These are phyloP conservation scores for Globisporangium rhizosaccharum DNA, from an alignment of 352 stramenopile species.

Conservation along the genomic window DNA sequence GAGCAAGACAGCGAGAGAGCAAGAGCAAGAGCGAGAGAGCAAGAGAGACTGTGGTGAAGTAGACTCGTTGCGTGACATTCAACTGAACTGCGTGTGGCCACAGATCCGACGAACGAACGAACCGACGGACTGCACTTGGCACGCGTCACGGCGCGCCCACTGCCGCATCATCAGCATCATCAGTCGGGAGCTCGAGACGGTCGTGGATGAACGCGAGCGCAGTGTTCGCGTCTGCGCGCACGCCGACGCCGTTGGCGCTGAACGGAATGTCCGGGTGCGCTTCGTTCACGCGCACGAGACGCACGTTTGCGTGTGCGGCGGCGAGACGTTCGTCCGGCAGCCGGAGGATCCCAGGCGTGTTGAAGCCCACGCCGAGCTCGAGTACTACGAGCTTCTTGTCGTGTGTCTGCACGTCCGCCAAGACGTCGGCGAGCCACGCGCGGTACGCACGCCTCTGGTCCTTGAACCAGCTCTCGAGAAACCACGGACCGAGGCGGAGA, in stretches of 20 bases:
- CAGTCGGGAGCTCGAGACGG: neutral
- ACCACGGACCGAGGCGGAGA: slow-evolving; percentile 40
- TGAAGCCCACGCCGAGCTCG: slow-evolving; percentile 67
- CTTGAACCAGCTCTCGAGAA: slow-evolving; percentile 39
- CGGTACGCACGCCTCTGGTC: slow-evolving; percentile 30
- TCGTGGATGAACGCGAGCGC: slow-evolving; percentile 29
- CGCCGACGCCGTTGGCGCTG: slow-evolving; percentile 39
- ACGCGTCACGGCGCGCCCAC: too few relatives aligned
- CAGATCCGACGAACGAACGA: too few relatives aligned
- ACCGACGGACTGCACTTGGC: too few relatives aligned
- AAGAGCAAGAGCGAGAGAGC: too few relatives aligned
- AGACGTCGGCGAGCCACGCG: slow-evolving; percentile 27
- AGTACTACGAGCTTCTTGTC: slow-evolving; percentile 63
- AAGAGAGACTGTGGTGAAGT: too few relatives aligned
- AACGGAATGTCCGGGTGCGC: slow-evolving; percentile 49
- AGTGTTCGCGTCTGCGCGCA: slow-evolving; percentile 38
- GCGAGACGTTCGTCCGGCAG: slow-evolving; percentile 52
- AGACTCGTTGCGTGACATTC: too few relatives aligned
- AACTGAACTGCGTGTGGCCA: too few relatives aligned
- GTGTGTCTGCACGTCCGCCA: slow-evolving; percentile 25
- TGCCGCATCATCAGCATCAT: too few relatives aligned
- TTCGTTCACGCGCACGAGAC: slow-evolving; percentile 54
- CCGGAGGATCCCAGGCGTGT: slow-evolving; percentile 56
- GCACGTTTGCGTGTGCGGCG: slow-evolving; percentile 24
- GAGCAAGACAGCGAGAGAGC: too few relatives aligned